Evolutionary conservation across 768 basidiomycete genomes (phyloP).

Genomic region (Trametes elegans): DNA sequence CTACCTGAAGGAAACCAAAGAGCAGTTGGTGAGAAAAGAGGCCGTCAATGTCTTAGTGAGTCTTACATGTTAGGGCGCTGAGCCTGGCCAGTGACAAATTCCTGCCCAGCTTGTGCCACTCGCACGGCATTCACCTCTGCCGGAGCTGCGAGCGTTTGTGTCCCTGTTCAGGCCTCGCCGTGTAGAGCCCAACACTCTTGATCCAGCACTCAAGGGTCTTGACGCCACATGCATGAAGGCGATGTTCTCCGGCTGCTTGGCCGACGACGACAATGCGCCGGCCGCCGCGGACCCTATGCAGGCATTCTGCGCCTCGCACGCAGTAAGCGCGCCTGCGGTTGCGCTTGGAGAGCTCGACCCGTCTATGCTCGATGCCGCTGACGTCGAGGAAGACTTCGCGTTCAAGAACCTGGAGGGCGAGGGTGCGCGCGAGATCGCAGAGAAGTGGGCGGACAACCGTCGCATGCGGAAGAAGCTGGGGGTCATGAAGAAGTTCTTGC

Average conservation of each 20-base stretch:
- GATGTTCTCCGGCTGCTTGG: slow-evolving; percentile 64
- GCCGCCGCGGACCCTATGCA: slow-evolving; percentile 6
- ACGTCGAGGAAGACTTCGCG: slow-evolving; percentile 45
- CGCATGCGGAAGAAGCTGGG: slow-evolving; percentile 43
- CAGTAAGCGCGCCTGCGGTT: neutral
- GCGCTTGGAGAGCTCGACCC: slow-evolving; percentile 11
- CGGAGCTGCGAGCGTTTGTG: slow-evolving; percentile 82
- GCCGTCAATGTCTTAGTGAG: slow-evolving; percentile 63
- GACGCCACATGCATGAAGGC: slow-evolving; percentile 74
- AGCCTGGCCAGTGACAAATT: neutral
- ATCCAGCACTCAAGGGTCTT: slow-evolving; percentile 45
- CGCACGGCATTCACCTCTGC: slow-evolving; percentile 82
- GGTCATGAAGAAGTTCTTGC: slow-evolving; percentile 44
- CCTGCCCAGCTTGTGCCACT: slow-evolving; percentile 70
- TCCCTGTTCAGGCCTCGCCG: slow-evolving; percentile 74
- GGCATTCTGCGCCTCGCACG: slow-evolving; percentile 5
- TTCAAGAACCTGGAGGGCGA: slow-evolving; percentile 62
- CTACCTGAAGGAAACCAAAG: slow-evolving; percentile 43
- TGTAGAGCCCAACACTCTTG: slow-evolving; percentile 79
- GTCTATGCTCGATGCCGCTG: slow-evolving; percentile 14
- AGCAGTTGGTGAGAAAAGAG: slow-evolving; percentile 43
- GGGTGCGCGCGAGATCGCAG: slow-evolving; percentile 43
- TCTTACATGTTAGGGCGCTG: neutral
- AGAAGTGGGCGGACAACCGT: slow-evolving; percentile 54
- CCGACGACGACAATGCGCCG: slow-evolving; percentile 15